A percentile compares a stretch with the other conserved stretches of the same genome.
Evolutionary conservation across 2,329 filamentous ascomycete species (phyloP).

Genomic region (Aspergillus oerlinghausenensis): DNA sequence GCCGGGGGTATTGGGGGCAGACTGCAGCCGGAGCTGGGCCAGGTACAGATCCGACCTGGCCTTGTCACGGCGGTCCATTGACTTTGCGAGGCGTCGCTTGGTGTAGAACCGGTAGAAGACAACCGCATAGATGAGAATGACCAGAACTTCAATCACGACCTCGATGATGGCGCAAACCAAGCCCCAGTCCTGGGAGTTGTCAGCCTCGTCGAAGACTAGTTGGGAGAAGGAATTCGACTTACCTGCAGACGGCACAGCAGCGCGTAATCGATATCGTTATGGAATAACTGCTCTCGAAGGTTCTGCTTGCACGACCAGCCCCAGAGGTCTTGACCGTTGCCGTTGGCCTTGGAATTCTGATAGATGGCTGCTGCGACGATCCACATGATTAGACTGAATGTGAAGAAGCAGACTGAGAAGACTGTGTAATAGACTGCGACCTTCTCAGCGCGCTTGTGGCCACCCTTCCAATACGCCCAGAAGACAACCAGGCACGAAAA

Average conservation of each 20-base stretch:
- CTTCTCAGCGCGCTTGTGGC: conserved; percentile 85
- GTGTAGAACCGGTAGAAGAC: conserved; percentile 98
- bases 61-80: conserved; percentile 92
- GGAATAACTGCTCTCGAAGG: conserved; percentile 69
- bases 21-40: conserved; percentile 75
- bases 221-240: conserved; percentile 25
- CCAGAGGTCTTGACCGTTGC: conserved; percentile 85
- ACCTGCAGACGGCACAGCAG: conserved; percentile 87
- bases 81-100: conserved; percentile 91
- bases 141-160: conserved; percentile 84
- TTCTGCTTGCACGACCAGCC: conserved; percentile 97
- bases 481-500: conserved; percentile 75
- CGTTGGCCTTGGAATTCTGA: conserved; percentile 69
- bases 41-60: conserved; percentile 94
- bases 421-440: conserved; percentile 92
- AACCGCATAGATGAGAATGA: conserved; percentile 86
- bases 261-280: conserved; percentile 77
- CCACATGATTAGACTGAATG: conserved; percentile 91
- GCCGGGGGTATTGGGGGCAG: conserved; percentile 89
- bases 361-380: conserved; percentile 77
- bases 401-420: conserved; percentile 90
- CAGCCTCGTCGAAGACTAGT: not conserved
- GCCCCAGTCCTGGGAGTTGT: conserved; percentile 70
- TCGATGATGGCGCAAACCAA: conserved; percentile 97
- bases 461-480: conserved; percentile 79